These are phyloP conservation scores for Coemansia sp. DNA, from an alignment of 192 early-diverging fungal genomes.

Conservation along the genomic window DNA sequence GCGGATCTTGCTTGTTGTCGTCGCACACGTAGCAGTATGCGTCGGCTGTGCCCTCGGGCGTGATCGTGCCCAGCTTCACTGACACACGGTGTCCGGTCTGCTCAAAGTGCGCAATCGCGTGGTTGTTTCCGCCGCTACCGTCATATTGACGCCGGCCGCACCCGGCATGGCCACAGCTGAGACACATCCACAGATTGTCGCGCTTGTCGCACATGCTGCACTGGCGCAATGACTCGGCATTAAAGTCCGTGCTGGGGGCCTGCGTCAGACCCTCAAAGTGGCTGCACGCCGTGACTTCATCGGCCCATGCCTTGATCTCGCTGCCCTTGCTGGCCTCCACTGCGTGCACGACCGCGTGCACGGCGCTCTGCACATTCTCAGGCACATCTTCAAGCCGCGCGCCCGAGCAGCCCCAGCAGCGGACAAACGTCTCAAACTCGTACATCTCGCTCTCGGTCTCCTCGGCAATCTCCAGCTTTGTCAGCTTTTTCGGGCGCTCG, in stretches of 20 bases:
- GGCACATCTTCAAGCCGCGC: slow-evolving; percentile 58
- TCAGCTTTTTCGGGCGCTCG: slow-evolving; percentile 69
- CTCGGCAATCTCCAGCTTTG: slow-evolving; percentile 83
- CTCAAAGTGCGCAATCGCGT: slow-evolving; percentile 84
- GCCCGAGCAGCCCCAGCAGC: slow-evolving; percentile 75
- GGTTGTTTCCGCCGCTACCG: slow-evolving; percentile 90
- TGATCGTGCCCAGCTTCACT: slow-evolving; percentile 95
- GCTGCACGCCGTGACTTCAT: slow-evolving; percentile 75
- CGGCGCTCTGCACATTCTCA: slow-evolving; percentile 16
- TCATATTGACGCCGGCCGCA: slow-evolving; percentile 95
- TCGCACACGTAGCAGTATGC: slow-evolving; percentile 68
- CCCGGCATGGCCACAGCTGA: slow-evolving; percentile 89
- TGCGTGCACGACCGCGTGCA: slow-evolving; percentile 64
- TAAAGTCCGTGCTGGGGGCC: slow-evolving; percentile 35
- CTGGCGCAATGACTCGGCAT: slow-evolving; percentile 43
- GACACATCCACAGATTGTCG: slow-evolving; percentile 95
- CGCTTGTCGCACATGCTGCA: slow-evolving; percentile 73
- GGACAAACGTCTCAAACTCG: slow-evolving; percentile 76
- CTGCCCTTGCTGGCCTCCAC: slow-evolving; percentile 80
- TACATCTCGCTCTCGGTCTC: slow-evolving; percentile 72
- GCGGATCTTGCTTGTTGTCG: slow-evolving; percentile 75
- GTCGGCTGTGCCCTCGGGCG: slow-evolving; percentile 91
- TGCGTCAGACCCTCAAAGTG: slow-evolving; percentile 77
- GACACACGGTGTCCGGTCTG: slow-evolving; percentile 77
- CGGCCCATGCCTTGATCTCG: slow-evolving; percentile 94